Percentiles rank a stretch among this genome's conserved stretches.
Evolutionary conservation across 176 grass and related monocot genomes (phyloP).

Genomic region (Leersia perrieri): DNA sequence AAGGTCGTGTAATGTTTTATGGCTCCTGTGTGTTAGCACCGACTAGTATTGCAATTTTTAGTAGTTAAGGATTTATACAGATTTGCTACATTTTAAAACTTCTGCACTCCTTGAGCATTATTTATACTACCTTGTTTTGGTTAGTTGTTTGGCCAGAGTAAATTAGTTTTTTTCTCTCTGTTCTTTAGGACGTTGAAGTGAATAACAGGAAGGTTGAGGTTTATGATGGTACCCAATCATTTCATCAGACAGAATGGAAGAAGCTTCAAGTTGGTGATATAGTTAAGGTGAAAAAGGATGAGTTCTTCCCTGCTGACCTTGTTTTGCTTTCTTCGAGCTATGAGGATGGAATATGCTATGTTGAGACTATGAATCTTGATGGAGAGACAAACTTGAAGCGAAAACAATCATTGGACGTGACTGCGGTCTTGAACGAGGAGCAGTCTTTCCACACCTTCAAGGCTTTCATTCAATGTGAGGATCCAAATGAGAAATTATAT

Average conservation of each 20-base stretch:
- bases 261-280: conserved; percentile 82
- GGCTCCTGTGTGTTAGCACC: neutral
- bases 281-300: conserved; percentile 87
- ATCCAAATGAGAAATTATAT: conserved; percentile 85
- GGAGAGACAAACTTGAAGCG: conserved; percentile 93
- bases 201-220: conserved; percentile 81
- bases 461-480: conserved; percentile 79
- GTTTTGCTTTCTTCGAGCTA: conserved; percentile 82
- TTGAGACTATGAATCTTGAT: conserved; percentile 97
- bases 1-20: neutral
- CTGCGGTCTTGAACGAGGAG: conserved; percentile 51
- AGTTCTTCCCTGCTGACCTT: conserved; percentile 93
- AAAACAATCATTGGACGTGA: conserved; percentile 72
- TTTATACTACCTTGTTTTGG: neutral
- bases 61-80: neutral
- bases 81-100: neutral
- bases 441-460: conserved; percentile 59
- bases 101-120: conserved; percentile 12
- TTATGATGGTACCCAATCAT: conserved; percentile 48
- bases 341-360: conserved; percentile 87
- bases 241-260: conserved; percentile 71
- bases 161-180: neutral
- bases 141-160: neutral
- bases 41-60: neutral
- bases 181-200: conserved; percentile 69